These are phyloP conservation scores for Claviceps africana DNA, from an alignment of 2,329 filamentous ascomycete species.

Conservation along the genomic window DNA sequence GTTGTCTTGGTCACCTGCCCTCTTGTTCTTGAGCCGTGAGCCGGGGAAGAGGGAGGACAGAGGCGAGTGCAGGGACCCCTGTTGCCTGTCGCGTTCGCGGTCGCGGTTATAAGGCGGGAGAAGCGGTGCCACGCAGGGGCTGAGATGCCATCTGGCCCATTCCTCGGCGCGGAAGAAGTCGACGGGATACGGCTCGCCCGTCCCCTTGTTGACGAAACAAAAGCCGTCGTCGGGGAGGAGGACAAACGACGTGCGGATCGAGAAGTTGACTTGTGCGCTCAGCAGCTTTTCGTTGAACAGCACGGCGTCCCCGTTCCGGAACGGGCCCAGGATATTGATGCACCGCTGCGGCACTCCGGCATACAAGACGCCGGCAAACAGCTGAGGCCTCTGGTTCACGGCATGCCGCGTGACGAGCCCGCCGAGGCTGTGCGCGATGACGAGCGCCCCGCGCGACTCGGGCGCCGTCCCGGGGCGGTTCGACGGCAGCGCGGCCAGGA, in stretches of 20 bases:
- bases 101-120: slow-evolving; percentile 40
- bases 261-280: slow-evolving; percentile 88
- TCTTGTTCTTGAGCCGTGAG: slow-evolving; percentile 17
- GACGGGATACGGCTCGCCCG: slow-evolving; percentile 64
- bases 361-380: slow-evolving; percentile 77
- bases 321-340: slow-evolving; percentile 78
- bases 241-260: slow-evolving; percentile 70
- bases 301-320: slow-evolving; percentile 87
- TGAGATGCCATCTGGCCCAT: slow-evolving; percentile 68
- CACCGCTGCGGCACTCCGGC: slow-evolving; percentile 75
- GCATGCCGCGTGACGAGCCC: slow-evolving; percentile 80
- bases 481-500: slow-evolving; percentile 59
- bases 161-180: slow-evolving; percentile 70
- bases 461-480: slow-evolving; percentile 45
- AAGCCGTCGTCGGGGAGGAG: slow-evolving; percentile 75
- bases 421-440: slow-evolving; percentile 78
- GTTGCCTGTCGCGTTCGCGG: slow-evolving; percentile 18
- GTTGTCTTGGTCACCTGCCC: background rate
- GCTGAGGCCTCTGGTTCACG: slow-evolving; percentile 69
- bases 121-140: slow-evolving; percentile 59
- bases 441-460: slow-evolving; percentile 53
- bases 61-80: slow-evolving; percentile 20
- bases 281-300: slow-evolving; percentile 78
- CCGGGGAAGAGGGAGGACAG: slow-evolving; percentile 34
- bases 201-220: slow-evolving; percentile 75